A percentile compares a stretch with the other conserved stretches of the same genome.
These are phyloP conservation scores for Saccharomyces hybrid DNA, from an alignment of 1,139 yeast genomes.

Conservation along the genomic window DNA sequence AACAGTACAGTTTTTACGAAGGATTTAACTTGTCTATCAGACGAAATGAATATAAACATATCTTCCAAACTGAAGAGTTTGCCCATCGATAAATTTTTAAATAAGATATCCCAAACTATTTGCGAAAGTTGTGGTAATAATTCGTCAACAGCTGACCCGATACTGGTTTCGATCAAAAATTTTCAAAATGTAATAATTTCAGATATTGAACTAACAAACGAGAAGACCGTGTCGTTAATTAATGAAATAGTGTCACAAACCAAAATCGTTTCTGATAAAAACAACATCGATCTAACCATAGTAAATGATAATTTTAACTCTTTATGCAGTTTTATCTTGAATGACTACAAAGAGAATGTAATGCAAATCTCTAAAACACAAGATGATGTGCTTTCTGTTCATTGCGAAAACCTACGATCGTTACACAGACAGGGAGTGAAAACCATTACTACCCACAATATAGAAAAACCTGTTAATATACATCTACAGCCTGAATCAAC, in stretches of 20 bases:
- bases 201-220: background rate
- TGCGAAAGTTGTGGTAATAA: background rate
- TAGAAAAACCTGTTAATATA: background rate
- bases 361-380: constrained; percentile 14
- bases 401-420: constrained; percentile 2
- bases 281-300: background rate
- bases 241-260: background rate
- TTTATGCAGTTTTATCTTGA: constrained; percentile 1
- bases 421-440: background rate
- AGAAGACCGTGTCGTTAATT: background rate
- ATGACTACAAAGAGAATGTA: constrained; percentile 9
- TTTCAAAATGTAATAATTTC: background rate
- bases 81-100: background rate
- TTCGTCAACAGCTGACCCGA: background rate
- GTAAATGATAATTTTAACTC: background rate
- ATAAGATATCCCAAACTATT: background rate
- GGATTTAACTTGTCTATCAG: background rate
- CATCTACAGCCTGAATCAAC: background rate
- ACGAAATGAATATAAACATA: background rate
- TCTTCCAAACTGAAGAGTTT: background rate
- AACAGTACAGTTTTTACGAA: background rate
- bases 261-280: background rate
- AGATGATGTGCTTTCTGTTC: constrained; percentile 8
- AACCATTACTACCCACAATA: background rate
- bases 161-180: background rate